Conservation (phyloP, 192 early-diverging fungal species). For the Gonapodya prolifera region DNA sequence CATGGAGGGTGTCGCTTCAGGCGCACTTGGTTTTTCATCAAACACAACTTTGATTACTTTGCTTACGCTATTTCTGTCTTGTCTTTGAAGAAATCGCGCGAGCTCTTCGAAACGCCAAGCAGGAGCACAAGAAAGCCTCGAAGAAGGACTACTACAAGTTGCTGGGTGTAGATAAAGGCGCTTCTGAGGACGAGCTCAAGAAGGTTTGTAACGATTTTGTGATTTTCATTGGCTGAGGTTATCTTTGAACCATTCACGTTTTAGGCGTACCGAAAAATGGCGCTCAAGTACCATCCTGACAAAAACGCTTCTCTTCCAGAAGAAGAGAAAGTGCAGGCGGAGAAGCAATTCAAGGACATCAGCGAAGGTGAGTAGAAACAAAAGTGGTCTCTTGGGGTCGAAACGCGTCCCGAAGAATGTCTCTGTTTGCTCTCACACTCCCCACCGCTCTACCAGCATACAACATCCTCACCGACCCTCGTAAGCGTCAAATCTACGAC, state of each 20-base stretch:
- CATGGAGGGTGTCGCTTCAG: conserved; percentile 13
- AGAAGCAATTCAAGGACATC: conserved; percentile 45
- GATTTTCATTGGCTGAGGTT: conserved; percentile 50
- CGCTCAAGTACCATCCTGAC: conserved; percentile 31
- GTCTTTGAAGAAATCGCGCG: conserved; percentile 22
- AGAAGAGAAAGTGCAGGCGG: conserved; percentile 38
- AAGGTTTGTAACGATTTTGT: conserved; percentile 56
- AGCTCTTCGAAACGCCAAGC: conserved; percentile 45
- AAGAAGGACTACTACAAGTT: conserved; percentile 97
- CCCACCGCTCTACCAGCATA: conserved; percentile 57
- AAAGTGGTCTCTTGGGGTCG: background rate
- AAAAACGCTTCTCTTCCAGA: conserved; percentile 59
- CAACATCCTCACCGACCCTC: conserved; percentile 59
- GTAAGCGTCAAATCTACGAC: conserved; percentile 70
- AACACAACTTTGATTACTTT: too few species aligned
- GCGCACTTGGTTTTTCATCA: conserved; percentile 1
- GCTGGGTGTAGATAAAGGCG: conserved; percentile 58
- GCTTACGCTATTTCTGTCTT: background rate
- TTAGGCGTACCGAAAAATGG: conserved; percentile 6
- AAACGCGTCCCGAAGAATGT: background rate
- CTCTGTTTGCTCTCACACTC: too few species aligned
- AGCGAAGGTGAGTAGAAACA: conserved; percentile 36
- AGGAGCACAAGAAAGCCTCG: conserved; percentile 53
- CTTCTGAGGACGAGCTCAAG: conserved; percentile 67
- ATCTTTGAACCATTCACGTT: conserved; percentile 60